These are phyloP conservation scores for Helicostylum pulchrum DNA, from an alignment of 192 early-diverging fungal species.

Conservation along the genomic window DNA sequence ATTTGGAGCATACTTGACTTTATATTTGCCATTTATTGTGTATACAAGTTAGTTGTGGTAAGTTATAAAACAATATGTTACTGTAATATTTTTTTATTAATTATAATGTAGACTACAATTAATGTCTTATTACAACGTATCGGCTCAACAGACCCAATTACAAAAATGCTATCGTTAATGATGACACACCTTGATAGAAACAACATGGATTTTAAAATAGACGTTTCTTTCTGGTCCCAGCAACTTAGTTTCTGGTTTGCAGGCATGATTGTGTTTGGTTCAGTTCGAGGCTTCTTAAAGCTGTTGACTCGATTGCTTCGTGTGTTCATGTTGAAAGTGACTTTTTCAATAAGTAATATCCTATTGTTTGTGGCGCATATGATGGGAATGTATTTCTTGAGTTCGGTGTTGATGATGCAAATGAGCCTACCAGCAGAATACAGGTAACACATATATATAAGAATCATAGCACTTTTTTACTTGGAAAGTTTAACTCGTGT, in stretches of 20 bases:
- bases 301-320: slow-evolving; percentile 79
- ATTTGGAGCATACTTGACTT: slow-evolving; percentile 80
- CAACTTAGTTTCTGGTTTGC: slow-evolving; percentile 91
- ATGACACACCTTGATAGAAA: slow-evolving; percentile 50
- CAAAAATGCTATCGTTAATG: slow-evolving; percentile 69
- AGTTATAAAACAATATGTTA: background rate
- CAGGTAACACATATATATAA: no score
- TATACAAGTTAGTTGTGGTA: slow-evolving; percentile 84
- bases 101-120: slow-evolving; percentile 57
- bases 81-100: no score
- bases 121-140: slow-evolving; percentile 75
- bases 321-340: slow-evolving; percentile 52
- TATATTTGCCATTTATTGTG: slow-evolving; percentile 85
- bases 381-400: slow-evolving; percentile 91
- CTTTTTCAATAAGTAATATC: slow-evolving; percentile 71
- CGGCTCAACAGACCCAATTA: slow-evolving; percentile 81
- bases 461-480: no score
- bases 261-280: slow-evolving; percentile 83
- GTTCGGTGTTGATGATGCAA: slow-evolving; percentile 90
- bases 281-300: slow-evolving; percentile 84
- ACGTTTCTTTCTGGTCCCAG: slow-evolving; percentile 83
- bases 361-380: slow-evolving; percentile 82
- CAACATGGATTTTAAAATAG: slow-evolving; percentile 53
- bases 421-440: slow-evolving; percentile 82
- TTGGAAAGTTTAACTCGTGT: no score